phyloP scores from a whole-genome alignment of 2,329 filamentous ascomycete genomes.

The Alternaria novae-zelandiae region DNA sequence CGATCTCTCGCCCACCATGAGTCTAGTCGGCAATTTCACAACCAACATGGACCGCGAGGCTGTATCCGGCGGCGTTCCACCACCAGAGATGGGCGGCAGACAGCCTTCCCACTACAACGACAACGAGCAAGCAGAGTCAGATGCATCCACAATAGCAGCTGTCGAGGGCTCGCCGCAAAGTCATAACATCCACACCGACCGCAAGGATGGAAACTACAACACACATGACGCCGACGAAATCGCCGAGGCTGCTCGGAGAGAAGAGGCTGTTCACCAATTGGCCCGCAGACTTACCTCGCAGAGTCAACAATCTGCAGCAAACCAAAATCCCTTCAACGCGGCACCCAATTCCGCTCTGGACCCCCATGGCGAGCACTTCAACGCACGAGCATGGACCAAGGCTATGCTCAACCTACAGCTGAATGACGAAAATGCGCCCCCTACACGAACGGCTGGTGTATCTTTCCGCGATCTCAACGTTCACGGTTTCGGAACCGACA shows the following conservation, averaged over 20 bases:
- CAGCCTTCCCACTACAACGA: conserved; percentile 18
- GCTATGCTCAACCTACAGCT: conserved; percentile 56
- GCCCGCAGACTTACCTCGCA: conserved; percentile 52
- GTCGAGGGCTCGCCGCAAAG: conserved; percentile 30
- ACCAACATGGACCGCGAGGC: conserved; percentile 52
- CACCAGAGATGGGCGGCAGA: conserved; percentile 36
- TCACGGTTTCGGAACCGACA: conserved; percentile 57
- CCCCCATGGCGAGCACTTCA: conserved; percentile 56
- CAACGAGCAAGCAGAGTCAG: conserved; percentile 32
- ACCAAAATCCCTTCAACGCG: conserved; percentile 48
- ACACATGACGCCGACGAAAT: conserved; percentile 29
- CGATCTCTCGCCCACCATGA: conserved; percentile 43
- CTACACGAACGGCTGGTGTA: conserved; percentile 54
- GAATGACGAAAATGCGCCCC: conserved; percentile 50
- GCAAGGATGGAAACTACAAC: conserved; percentile 29
- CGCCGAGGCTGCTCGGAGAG: conserved; percentile 33
- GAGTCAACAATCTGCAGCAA: conserved; percentile 48
- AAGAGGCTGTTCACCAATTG: conserved; percentile 49
- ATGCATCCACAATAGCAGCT: conserved; percentile 43
- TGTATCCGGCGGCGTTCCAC: conserved; percentile 44
- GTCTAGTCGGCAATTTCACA: conserved; percentile 52
- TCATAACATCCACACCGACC: conserved; percentile 19
- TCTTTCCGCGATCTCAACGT: conserved; percentile 56
- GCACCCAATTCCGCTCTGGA: conserved; percentile 53
- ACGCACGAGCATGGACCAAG: conserved; percentile 57